Base-by-base conservation (phyloP, 768 basidiomycete genomes). In the Rhizopogon salebrosus region DNA sequence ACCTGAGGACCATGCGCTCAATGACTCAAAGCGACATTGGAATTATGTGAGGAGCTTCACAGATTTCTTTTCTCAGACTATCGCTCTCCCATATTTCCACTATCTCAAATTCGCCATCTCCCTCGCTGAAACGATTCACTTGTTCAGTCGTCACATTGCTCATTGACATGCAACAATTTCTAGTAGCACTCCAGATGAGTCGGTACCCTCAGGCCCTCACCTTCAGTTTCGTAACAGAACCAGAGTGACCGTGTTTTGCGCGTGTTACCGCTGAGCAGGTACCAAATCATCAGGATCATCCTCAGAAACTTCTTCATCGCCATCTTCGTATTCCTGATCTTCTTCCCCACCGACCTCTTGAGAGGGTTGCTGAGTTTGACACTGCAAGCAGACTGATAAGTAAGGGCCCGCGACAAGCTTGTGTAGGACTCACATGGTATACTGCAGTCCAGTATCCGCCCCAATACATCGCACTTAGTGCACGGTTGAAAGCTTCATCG, bases 391-490 rank as follows among this genome's bases (percentile, higher is more conserved):
- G 54, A 41, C 14, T 52, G 46, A 23, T 57, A 40, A 46, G 26
- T 41, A n/a, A 38, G 42, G 18, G 29, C 37, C 22, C 16, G 26
- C 27, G 11, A 13, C 41, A 40, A 4, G 8, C 38, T 53, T 14
- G 4, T 8, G 50, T 31, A 18, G 1, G 11, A 74, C 82, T 45
- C 60, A 88, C 89, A 64, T 92, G 85, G 62, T 91, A 92, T 42
- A 90, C 77, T 1, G 89, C 89, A 2, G 88, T 89, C 89, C 89
- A 92, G 65, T 92, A 92, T 18, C 89, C 90, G 22, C 77, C 75
- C 89, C 90, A 92, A 65, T 92, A 92, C 83, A 87, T 90, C 16
- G 90, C 88, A 27, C 76, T 78, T 61, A 90, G 58, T 4, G 89
- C 90, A 43, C 83, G 82, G 23, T 76, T 73, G 66, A 92, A 92